Base-by-base conservation (phyloP, 225 moss, liverwort and hornwort species). In the Pseudoscleropodium purum region DNA sequence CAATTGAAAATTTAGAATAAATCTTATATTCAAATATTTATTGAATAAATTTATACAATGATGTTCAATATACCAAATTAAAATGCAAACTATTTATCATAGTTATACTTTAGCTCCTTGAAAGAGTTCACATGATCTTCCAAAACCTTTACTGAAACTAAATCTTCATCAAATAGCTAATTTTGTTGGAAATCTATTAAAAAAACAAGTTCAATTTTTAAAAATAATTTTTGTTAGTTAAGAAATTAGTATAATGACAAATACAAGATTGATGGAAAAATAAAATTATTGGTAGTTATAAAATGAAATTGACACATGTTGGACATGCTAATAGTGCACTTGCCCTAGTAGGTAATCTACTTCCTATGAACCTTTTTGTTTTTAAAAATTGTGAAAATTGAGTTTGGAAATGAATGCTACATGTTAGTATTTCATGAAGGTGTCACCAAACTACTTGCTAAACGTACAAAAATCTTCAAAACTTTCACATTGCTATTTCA, bases 181-280 rank as follows among this genome's bases (percentile, higher is more conserved):
- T n/a, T n/a, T 69, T 24, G 1, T 24, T n/a, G 1, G 6, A 37
- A 67, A 67, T 6, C 34, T 68, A 6, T 36, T 8, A 0, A 37
- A 67, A 37, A 11, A 37, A 20, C 3, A 67, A 36, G 10, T 36
- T 37, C 24, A 10, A 59, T 24, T 59, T 57, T 59, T 9, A 23
- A 60, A 60, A 37, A 12, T 6, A 21, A 68, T 4, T 20, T 68
- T 68, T 1, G 12, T 37, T 4, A 9, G 12, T 37, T 3, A 68
- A 37, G 2, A 68, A 37, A 37, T 12, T 68, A 2, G 37, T 21
- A 3, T 37, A 68, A 11, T 68, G 12, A 12, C 7, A 24, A 39
- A n/a, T 24, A 31, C 4, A 8, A 24, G 7, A 69, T 4, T 24
- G 8, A 13, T 13, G 7, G 7, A 0, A n/a, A n/a, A n/a, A 69